phyloP scores from a whole-genome alignment of 768 basidiomycete species.

The Termitomyces sp. region DNA sequence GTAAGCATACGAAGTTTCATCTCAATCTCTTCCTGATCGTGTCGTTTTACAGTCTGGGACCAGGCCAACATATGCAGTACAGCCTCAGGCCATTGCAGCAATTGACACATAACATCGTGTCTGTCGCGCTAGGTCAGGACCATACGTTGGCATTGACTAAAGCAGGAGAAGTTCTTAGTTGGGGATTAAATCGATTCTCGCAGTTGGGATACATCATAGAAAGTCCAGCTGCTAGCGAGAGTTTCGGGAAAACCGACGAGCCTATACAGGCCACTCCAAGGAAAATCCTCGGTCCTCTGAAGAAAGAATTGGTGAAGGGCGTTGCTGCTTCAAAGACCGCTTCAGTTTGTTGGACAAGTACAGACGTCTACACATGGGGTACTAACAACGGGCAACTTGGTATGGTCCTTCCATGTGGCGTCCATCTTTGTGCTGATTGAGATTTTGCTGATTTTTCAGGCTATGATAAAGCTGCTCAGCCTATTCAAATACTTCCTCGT shows the following conservation, averaged over 20 bases:
- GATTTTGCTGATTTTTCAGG: slow-evolving; percentile 33
- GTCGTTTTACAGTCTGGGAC: slow-evolving; percentile 52
- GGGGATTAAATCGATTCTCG: slow-evolving; percentile 86
- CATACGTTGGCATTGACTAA: slow-evolving; percentile 86
- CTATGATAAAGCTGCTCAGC: slow-evolving; percentile 70
- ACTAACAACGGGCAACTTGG: slow-evolving; percentile 92
- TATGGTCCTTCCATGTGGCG: slow-evolving; percentile 21
- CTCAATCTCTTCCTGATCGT: neutral
- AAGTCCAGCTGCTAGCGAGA: slow-evolving; percentile 23
- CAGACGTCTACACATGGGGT: slow-evolving; percentile 83
- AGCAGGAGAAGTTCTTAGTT: slow-evolving; percentile 79
- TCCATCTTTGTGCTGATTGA: neutral
- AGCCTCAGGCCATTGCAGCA: slow-evolving; percentile 56
- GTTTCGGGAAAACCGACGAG: slow-evolving; percentile 52
- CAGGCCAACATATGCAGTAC: slow-evolving; percentile 75
- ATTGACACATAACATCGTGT: slow-evolving; percentile 49
- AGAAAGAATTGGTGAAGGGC: slow-evolving; percentile 74
- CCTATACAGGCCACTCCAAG: slow-evolving; percentile 73
- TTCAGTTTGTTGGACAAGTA: slow-evolving; percentile 83
- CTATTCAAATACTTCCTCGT: slow-evolving; percentile 72
- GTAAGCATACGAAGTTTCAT: slow-evolving; percentile 29
- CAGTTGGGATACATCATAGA: slow-evolving; percentile 89
- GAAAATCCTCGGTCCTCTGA: slow-evolving; percentile 68
- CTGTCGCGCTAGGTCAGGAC: slow-evolving; percentile 88
- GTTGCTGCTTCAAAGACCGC: slow-evolving; percentile 84